Conservation (phyloP, 352 stramenopile species). For the Phytophthora rubi region DNA sequence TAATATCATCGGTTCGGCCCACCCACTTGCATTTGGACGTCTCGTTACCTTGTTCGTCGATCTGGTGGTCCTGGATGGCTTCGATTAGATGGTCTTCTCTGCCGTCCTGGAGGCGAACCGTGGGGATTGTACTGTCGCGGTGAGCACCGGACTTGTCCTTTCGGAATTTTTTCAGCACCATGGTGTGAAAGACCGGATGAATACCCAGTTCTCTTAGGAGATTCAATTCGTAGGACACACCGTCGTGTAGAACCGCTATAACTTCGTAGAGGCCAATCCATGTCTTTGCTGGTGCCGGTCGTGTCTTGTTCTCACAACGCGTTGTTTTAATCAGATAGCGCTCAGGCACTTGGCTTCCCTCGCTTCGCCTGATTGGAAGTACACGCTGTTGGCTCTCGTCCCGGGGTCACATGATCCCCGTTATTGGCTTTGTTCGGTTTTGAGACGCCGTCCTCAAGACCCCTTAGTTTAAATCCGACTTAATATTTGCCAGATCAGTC, state of each 20-base stretch:
- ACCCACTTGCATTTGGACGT: constrained; percentile 18
- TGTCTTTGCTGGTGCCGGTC: no score
- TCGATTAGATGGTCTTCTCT: constrained; percentile 7
- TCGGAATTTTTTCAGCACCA: not conserved
- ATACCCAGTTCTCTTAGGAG: not conserved
- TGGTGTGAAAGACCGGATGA: not conserved
- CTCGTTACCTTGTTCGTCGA: not conserved
- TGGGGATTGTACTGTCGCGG: not conserved
- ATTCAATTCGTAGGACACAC: not conserved
- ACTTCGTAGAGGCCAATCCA: not conserved
- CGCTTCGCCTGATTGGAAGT: no score
- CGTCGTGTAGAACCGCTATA: not conserved
- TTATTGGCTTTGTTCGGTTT: no score
- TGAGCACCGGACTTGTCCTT: no score
- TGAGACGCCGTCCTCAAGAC: no score
- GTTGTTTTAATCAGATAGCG: no score
- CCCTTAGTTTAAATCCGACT: no score
- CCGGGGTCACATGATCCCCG: no score
- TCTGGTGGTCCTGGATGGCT: not conserved
- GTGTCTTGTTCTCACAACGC: no score
- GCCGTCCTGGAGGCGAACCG: constrained; percentile 9
- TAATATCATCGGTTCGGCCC: constrained; percentile 5
- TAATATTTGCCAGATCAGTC: no score
- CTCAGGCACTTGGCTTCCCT: no score
- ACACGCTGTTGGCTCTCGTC: no score